Evolutionary conservation across 148 eudicot species (phyloP), one percentile per base, ranked within the genome.

Genomic region (Heliamphora exappendiculata): DNA sequence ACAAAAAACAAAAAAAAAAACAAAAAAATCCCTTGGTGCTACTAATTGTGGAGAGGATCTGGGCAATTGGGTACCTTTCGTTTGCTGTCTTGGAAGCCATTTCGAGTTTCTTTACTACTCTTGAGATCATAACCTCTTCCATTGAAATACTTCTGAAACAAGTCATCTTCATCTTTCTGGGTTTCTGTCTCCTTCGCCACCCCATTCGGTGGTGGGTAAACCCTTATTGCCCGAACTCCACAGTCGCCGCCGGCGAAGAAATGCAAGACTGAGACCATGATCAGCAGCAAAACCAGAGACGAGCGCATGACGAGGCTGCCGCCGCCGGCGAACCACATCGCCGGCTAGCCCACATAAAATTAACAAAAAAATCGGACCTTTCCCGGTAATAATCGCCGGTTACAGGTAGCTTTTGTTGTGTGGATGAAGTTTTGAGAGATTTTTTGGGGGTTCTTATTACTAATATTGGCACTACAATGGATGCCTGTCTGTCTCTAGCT

Each of bases 21-120:
- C 44, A 36, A 60, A n/a, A n/a, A n/a, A n/a, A n/a, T n/a, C n/a
- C n/a, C 7, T 36, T 31, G 42, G 16, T 33, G 7, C 69, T 80
- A 72, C 80, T 84, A 51, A 71, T 89, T 89, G 81, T 89, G 93
- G 47, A 88, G 87, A 83, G 90, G 91, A 89, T 93, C 98, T 78
- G 96, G 96, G 86, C 98, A 89, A 78, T 95, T 93, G 50, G 97
- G 93, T 11, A 93, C 89, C 50, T 62, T 84, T 81, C 97, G 67
- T 71, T 90, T 88, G 76, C 58, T 62, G 2, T 88, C 89, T 53
- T 78, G 55, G 31, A 84, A 70, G 1, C 62, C 76, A 67, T 76
- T 68, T 28, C 51, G 34, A 36, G 68, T 33, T 16, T 13, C 69
- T 22, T 34, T 51, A 11, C 49, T 53, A 9, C 10, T 59, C 73